A percentile compares a stretch with the other conserved stretches of the same genome.
Conservation (phyloP, 1,284 basidiomycete species). For the Hemileia vastatrix region DNA sequence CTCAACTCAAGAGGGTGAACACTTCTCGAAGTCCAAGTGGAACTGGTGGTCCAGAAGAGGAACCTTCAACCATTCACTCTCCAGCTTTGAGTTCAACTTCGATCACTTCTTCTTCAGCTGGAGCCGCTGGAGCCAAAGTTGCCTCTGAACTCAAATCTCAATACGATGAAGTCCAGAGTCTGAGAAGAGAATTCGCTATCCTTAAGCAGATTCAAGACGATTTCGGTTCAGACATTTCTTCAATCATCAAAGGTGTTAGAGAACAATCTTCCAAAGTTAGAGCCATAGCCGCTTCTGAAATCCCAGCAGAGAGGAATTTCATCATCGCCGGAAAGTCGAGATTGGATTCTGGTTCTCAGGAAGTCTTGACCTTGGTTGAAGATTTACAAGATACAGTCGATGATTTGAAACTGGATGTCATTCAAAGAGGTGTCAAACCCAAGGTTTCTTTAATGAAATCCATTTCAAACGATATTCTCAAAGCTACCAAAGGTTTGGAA, state of each 20-base stretch:
- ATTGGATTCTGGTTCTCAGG: conserved; percentile 38
- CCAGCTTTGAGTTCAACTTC: conserved; percentile 7
- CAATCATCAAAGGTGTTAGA: conserved; percentile 30
- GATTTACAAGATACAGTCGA: conserved; percentile 44
- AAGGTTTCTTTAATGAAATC: conserved; percentile 35
- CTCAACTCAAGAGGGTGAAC: conserved; percentile 33
- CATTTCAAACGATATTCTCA: conserved; percentile 34
- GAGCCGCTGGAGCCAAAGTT: neutral
- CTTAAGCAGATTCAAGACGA: conserved; percentile 39
- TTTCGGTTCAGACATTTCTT: conserved; percentile 36
- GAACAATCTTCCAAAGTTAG: conserved; percentile 33
- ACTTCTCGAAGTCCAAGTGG: conserved; percentile 1
- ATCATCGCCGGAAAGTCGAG: conserved; percentile 40
- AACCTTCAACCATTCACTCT: neutral
- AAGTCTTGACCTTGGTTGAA: conserved; percentile 41
- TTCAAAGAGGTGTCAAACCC: conserved; percentile 41
- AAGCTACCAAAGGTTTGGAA: conserved; percentile 34
- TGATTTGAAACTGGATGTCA: conserved; percentile 41
- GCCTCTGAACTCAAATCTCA: conserved; percentile 37
- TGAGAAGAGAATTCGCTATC: conserved; percentile 39
- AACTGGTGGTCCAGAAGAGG: neutral
- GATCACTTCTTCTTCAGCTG: conserved; percentile 1
- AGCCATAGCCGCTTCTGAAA: conserved; percentile 33
- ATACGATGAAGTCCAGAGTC: conserved; percentile 38
- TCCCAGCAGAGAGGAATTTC: conserved; percentile 39